Evolutionary conservation across 345 rosid genomes (phyloP), one percentile per base, ranked within the genome.

Genomic region (Eucalyptus curtisii): DNA sequence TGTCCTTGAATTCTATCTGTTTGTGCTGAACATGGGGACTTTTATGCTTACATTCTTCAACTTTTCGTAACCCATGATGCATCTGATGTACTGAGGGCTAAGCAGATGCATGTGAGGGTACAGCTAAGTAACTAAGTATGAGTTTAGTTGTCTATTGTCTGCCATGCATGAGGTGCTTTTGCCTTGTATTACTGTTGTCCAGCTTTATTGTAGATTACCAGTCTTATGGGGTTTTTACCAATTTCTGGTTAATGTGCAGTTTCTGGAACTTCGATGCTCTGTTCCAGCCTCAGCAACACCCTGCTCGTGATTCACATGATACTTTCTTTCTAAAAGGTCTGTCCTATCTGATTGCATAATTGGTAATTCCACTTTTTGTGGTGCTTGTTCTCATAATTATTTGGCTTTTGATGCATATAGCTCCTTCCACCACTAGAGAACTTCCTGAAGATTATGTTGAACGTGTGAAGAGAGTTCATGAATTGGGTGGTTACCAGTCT

Each of bases 241-340:
- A 45, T 86, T 49, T 89, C 85, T 33, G 61, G 40, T 91, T 49
- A 45, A 90, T 87, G 85, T 92, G 88, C 94, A 96, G 99, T 94
- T 97, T 97, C 96, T 97, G 99, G 99, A 96, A 97, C 92, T 97
- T 98, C 48, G 99, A 98, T 94, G 98, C 96, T 80, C 90, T 98
- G 79, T 97, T 97, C 94, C 99, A 97, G 92, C 98, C 99, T 53
- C 99, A 98, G 90, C 99, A 98, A 88, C 99, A 98, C 91, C 99
- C 99, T 89, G 99, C 99, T 86, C 99, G 98, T 90, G 99, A 98
- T 91, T 94, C 99, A 80, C 99, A 98, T 87, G 99, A 97, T 91
- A 98, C 98, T 81, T 97, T 98, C 94, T 98, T 97, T 92, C 89
- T 96, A 85, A 89, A 94, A 93, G 97, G 99, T 97, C 89, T 59